These are phyloP conservation scores for Crucihimalaya himalaica DNA, from an alignment of 345 rosid species.

Conservation along the genomic window DNA sequence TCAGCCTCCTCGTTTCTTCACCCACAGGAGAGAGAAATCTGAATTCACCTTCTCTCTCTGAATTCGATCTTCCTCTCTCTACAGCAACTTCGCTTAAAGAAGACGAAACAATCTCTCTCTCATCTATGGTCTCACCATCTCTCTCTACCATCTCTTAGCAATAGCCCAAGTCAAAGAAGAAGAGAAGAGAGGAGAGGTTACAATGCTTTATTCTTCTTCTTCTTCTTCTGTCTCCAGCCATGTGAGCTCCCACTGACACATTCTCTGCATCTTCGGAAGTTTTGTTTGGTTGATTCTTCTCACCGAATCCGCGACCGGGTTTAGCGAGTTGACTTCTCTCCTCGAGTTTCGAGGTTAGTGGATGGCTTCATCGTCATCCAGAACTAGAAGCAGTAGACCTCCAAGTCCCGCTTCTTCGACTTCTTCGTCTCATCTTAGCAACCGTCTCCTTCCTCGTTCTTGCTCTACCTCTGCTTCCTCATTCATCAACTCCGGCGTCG, in stretches of 20 bases:
- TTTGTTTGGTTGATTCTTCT: constrained; percentile 7
- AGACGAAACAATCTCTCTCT: constrained; percentile 59
- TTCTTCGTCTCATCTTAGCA: constrained; percentile 51
- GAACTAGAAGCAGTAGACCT: constrained; percentile 83
- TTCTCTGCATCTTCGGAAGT: constrained; percentile 43
- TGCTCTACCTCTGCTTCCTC: constrained; percentile 71
- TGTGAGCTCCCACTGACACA: constrained; percentile 82
- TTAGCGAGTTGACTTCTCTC: constrained; percentile 45
- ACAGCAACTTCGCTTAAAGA: constrained; percentile 62
- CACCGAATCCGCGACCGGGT: constrained; percentile 33
- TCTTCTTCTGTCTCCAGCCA: constrained; percentile 53
- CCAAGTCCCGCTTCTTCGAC: constrained; percentile 78
- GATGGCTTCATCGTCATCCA: constrained; percentile 74
- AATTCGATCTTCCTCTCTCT: constrained; percentile 36
- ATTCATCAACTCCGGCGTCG: constrained; percentile 47
- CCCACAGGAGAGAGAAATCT: constrained; percentile 19
- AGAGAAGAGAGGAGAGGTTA: not conserved
- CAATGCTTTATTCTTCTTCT: constrained; percentile 53
- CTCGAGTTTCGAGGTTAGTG: constrained; percentile 42
- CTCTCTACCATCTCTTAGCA: constrained; percentile 25
- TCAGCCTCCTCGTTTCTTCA: constrained; percentile 43
- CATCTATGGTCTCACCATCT: constrained; percentile 29
- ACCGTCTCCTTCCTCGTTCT: constrained; percentile 70
- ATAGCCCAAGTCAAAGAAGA: not conserved
- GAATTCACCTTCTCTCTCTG: constrained; percentile 8